Evolutionary conservation across 345 rosid genomes (phyloP).

Genomic region (Euphorbia lathyris): DNA sequence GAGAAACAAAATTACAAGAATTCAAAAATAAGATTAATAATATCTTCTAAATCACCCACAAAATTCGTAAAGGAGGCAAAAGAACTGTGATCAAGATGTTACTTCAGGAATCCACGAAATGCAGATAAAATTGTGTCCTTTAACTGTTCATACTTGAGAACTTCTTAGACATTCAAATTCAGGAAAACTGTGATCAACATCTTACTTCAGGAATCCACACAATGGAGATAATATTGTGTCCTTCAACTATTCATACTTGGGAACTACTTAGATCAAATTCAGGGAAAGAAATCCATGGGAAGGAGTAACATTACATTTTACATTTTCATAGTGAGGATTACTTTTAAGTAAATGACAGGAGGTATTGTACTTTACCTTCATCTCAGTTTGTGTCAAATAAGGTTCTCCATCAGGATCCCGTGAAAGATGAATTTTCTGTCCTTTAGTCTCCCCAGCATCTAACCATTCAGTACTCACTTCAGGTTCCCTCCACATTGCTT

Average conservation of each 20-base stretch:
- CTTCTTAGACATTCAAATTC: background rate
- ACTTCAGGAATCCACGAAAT: background rate
- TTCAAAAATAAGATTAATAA: background rate
- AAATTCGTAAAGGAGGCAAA: background rate
- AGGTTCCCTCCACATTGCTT: slow-evolving; percentile 80
- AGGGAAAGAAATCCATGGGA: no score
- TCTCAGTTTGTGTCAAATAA: slow-evolving; percentile 85
- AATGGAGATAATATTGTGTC: no score
- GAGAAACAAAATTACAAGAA: background rate
- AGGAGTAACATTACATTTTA: background rate
- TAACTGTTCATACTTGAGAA: background rate
- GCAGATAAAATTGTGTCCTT: background rate
- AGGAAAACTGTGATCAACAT: background rate
- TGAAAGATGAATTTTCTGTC: slow-evolving; percentile 79
- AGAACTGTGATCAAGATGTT: background rate
- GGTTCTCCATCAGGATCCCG: slow-evolving; percentile 94
- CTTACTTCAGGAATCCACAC: no score
- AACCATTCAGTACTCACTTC: slow-evolving; percentile 78
- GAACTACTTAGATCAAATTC: no score
- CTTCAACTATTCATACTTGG: no score
- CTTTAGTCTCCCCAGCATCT: slow-evolving; percentile 76
- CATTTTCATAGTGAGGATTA: background rate
- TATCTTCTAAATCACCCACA: background rate
- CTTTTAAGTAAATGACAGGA: background rate
- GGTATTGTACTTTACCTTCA: slow-evolving; percentile 54